phyloP scores from a whole-genome alignment of 106 monocot species.

The Dendrobium officinale region DNA sequence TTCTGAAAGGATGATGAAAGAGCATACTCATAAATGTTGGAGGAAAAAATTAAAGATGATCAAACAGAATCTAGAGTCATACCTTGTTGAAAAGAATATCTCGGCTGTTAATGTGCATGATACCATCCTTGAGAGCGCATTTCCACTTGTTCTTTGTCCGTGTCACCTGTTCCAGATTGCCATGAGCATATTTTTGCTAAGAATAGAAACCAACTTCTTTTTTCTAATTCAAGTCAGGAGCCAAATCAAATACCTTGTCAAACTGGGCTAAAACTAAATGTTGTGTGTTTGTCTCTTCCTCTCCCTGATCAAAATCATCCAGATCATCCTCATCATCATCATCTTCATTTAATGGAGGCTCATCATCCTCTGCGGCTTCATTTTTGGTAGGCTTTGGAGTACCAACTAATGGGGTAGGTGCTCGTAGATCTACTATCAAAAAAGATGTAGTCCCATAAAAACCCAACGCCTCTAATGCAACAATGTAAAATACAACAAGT shows the following conservation, averaged over 20 bases:
- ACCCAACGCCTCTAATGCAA: not conserved
- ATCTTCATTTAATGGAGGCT: conserved; percentile 95
- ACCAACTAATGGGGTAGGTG: conserved; percentile 47
- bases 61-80: not conserved
- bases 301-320: conserved; percentile 78
- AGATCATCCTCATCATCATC: conserved; percentile 81
- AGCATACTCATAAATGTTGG: not conserved
- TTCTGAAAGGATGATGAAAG: not conserved
- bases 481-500: not conserved
- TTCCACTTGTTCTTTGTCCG: conserved; percentile 90
- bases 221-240: not conserved
- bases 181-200: not conserved
- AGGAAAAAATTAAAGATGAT: not conserved
- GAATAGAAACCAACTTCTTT: not conserved
- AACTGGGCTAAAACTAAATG: conserved; percentile 94
- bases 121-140: conserved; percentile 92
- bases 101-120: conserved; percentile 82
- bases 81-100: conserved; percentile 99
- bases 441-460: not conserved
- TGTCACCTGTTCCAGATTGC: conserved; percentile 43
- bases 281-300: conserved; percentile 70
- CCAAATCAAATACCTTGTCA: conserved; percentile 58
- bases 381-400: conserved; percentile 68
- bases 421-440: conserved; percentile 40
- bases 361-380: conserved; percentile 69